Evolutionary conservation across 2,329 filamentous ascomycete genomes (phyloP), one percentile per base, ranked within the genome.

Genomic region (Cladosporium oxysporum): DNA sequence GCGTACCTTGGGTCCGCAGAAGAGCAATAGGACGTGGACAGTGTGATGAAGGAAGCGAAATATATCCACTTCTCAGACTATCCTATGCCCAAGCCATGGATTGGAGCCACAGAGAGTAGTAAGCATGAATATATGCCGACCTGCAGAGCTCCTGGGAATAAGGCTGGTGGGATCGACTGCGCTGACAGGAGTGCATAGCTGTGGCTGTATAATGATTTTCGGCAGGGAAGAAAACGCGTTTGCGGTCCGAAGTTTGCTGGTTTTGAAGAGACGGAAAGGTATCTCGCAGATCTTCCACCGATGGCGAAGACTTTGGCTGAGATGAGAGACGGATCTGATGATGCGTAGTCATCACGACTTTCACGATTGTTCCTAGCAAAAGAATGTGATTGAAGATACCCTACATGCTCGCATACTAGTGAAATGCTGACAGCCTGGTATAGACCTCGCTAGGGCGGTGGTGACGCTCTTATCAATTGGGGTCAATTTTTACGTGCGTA

Each of bases 31-130:
- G 85, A 90, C 71, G 82, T 88, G 0, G 78, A 86, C 29, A 78
- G 75, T 28, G 81, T 83, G 1, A 80, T 85, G 66, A 81, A 82
- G 14, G 87, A 90, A 71, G 86, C 87, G 10, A 90, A 90, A 69
- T 81, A 89, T 7, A 79, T 91, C 1, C 89, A 91, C 74, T 91
- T 91, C 73, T 89, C 86, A 16, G 89, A 91, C 72, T 90, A 86
- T 85, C 89, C 89, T 1, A 71, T 91, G 14, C 88, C 88, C 0
- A 91, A 91, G 70, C 86, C 86, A 1, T 88, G 86, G 85, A 76
- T 84, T 52, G 77, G 81, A 77, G 79, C 26, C 6, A 11, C 18
- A 2, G 60, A 53, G 78, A 77, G 74, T 76, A 21, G 50, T 68
- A 23, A 72, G 77, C 35, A 73, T 78, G 26, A 69, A 79, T 2